Evolutionary conservation across 2,329 filamentous ascomycete species (phyloP).

Genomic region (Colletotrichum echinochloae): DNA sequence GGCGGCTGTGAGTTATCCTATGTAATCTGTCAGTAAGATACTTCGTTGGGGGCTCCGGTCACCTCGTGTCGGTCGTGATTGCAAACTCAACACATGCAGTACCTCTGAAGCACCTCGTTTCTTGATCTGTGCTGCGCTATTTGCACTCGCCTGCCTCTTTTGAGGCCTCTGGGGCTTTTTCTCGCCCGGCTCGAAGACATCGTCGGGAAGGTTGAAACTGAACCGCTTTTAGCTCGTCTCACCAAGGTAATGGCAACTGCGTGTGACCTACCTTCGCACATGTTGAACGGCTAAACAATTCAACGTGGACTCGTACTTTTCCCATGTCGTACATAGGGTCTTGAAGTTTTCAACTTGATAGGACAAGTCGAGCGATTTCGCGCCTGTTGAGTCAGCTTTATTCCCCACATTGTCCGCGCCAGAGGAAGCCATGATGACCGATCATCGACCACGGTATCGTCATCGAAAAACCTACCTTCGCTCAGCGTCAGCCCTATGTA

Average conservation of each 20-base stretch:
- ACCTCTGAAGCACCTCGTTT: constrained; percentile 64
- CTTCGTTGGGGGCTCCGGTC: constrained; percentile 58
- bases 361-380: constrained; percentile 81
- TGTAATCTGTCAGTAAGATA: constrained; percentile 43
- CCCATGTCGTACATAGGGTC: constrained; percentile 80
- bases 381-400: constrained; percentile 61
- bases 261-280: constrained; percentile 79
- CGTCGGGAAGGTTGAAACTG: constrained; percentile 88
- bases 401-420: neutral
- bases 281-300: constrained; percentile 86
- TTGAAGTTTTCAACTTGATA: constrained; percentile 90
- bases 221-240: constrained; percentile 14
- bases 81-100: constrained; percentile 38
- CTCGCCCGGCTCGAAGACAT: constrained; percentile 89
- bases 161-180: constrained; percentile 70
- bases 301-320: constrained; percentile 78
- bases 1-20: constrained; percentile 55
- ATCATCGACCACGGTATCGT: constrained; percentile 37
- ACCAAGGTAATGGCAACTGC: neutral
- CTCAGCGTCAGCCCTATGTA: constrained; percentile 90
- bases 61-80: constrained; percentile 1
- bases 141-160: constrained; percentile 48
- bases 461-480: constrained; percentile 68
- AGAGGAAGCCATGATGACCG: neutral
- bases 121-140: constrained; percentile 55